Evolutionary conservation across 208 protist genomes (phyloP).

Genomic region (Polymyxa betae): DNA sequence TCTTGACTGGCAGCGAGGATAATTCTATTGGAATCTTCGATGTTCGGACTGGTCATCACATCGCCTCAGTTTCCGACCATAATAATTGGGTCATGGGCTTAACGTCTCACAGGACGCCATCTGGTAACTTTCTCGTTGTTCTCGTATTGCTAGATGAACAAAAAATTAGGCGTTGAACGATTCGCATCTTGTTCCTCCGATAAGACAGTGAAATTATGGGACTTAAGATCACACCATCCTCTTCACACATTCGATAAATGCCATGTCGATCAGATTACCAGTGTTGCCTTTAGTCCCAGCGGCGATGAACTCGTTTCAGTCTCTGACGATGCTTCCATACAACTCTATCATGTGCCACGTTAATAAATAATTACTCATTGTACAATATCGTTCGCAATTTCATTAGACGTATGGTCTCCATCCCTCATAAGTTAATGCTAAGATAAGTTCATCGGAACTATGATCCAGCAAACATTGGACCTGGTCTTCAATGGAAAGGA

Average conservation of each 20-base stretch:
- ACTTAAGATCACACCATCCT: not conserved
- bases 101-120: not conserved
- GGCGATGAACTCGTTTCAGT: constrained; percentile 1
- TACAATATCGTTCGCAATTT: not conserved
- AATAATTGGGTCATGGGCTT: constrained; percentile 39
- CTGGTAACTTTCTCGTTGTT: not conserved
- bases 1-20: constrained; percentile 42
- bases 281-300: not conserved
- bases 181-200: constrained; percentile 37
- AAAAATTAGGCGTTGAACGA: not conserved
- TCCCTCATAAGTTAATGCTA: constrained; percentile 3
- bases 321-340: constrained; percentile 31
- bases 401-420: constrained; percentile 48
- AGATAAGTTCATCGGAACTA: not conserved
- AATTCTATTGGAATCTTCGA: not conserved
- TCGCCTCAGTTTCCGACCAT: not conserved
- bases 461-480: constrained; percentile 46
- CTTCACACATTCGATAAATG: not conserved
- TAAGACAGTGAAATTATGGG: constrained; percentile 15
- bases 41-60: not conserved
- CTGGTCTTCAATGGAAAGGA: constrained; percentile 28
- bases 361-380: too few species aligned
- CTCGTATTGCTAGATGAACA: too few species aligned
- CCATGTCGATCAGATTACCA: not conserved
- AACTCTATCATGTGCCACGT: constrained; percentile 4